phyloP scores from a whole-genome alignment of 768 basidiomycete species.

The Leccinellum rugosiceps region DNA sequence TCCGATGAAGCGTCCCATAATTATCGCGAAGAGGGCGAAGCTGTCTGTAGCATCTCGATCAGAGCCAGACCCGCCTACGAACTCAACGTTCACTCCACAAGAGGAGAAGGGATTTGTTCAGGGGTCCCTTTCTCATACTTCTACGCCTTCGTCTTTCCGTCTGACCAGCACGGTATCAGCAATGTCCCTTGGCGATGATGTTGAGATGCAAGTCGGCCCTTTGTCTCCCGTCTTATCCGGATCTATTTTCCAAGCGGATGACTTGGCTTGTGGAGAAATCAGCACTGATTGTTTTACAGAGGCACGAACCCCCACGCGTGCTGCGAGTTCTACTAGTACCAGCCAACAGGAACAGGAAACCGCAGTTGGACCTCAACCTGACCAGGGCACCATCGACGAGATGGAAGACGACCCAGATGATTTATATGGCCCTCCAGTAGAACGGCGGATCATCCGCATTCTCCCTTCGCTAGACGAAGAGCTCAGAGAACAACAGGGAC shows the following conservation, averaged over 20 bases:
- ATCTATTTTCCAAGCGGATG: neutral
- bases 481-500: conserved; percentile 21
- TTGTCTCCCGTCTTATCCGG: neutral
- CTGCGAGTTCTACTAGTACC: neutral
- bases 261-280: neutral
- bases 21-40: neutral
- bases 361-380: neutral
- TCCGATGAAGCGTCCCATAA: neutral
- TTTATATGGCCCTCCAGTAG: conserved; percentile 27
- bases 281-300: neutral
- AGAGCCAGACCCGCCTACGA: neutral
- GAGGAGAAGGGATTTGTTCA: neutral
- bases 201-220: conserved; percentile 13
- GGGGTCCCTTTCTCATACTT: neutral
- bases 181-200: conserved; percentile 7
- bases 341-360: neutral
- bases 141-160: neutral
- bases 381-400: neutral
- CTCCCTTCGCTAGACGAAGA: conserved; percentile 26
- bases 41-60: neutral
- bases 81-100: neutral
- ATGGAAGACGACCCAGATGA: conserved; percentile 24
- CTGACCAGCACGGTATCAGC: neutral
- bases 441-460: conserved; percentile 24
- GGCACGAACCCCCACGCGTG: neutral